Evolutionary conservation across 192 early-diverging fungal genomes (phyloP), one percentile per base, ranked within the genome.

Genomic region (Gigaspora rosea): DNA sequence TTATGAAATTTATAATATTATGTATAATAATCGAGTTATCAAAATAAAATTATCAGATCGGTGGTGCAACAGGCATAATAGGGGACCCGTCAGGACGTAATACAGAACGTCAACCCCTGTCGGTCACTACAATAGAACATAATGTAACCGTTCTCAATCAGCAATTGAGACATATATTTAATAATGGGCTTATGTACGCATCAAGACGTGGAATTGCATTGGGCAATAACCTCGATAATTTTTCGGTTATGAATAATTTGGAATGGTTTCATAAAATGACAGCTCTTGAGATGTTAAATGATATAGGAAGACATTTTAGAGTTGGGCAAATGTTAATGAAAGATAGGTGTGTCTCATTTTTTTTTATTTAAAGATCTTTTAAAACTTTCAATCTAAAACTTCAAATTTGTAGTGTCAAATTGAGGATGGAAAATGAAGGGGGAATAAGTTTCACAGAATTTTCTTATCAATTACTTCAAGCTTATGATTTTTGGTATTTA

Each of bases 371-470:
- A 56, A 8, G 0, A 46, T 47, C 48, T 71, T n/a, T 54, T 16
- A 41, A 16, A 8, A n/a, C 32, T 22, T 27, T 22, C 15, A 27
- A 46, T 71, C 5, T 22, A 47, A 36, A 16, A 20, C 61, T 50
- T 51, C 27, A 33, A 22, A 0, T 75, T 9, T 9, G n/a, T 79
- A 92, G 94, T 80, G 96, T 98, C 36, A 90, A 91, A 75, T 88
- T 88, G 12, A 88, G 97, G 7, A 75, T 98, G 71, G 86, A 92
- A 15, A 91, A 88, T 33, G 86, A 86, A 4, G 91, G 94, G 57
- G 97, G 97, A 2, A 95, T 98, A 80, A 94, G 92, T 82, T 98
- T 97, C 75, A 96, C 95, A 18, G 97, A 98, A 76, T 98, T 98
- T 63, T 89, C 96, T 7, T 98, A 98, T 85, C 97, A 98, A 81